Evolutionary conservation across 2,329 filamentous ascomycete species (phyloP).

Genomic region (Aspergillus spinulosporus): DNA sequence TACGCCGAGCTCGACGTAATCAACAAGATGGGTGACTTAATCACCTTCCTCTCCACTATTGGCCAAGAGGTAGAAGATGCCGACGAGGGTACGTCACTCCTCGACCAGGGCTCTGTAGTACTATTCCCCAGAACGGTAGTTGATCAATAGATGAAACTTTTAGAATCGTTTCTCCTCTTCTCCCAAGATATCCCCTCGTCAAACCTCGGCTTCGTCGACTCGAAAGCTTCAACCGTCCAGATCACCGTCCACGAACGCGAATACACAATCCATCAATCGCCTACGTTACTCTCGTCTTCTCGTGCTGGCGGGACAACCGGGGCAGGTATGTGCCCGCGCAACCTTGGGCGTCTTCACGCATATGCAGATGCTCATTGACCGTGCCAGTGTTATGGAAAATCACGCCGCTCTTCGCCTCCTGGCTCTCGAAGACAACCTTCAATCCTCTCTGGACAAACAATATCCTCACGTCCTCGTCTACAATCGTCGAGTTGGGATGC

Average conservation of each 20-base stretch:
- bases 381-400: slow-evolving; percentile 84
- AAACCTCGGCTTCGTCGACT: slow-evolving; percentile 82
- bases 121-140: neutral
- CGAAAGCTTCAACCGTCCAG: slow-evolving; percentile 64
- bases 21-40: slow-evolving; percentile 23
- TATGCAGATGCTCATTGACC: neutral
- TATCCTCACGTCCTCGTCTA: slow-evolving; percentile 57
- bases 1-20: neutral
- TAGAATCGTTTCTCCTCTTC: slow-evolving; percentile 88
- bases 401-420: slow-evolving; percentile 77
- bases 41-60: slow-evolving; percentile 43
- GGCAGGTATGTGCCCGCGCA: slow-evolving; percentile 52
- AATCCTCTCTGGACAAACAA: slow-evolving; percentile 64
- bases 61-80: slow-evolving; percentile 56
- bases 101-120: neutral
- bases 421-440: slow-evolving; percentile 60
- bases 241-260: slow-evolving; percentile 69
- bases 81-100: slow-evolving; percentile 58
- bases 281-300: slow-evolving; percentile 74
- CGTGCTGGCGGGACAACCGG: slow-evolving; percentile 73
- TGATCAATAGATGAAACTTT: neutral
- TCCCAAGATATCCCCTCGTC: slow-evolving; percentile 71
- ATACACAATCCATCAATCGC: slow-evolving; percentile 78
- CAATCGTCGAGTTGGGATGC: slow-evolving; percentile 80
- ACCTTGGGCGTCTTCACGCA: neutral